Conservation (phyloP, 208 protist genomes). For the Trypanosoma cruzi region DNA sequence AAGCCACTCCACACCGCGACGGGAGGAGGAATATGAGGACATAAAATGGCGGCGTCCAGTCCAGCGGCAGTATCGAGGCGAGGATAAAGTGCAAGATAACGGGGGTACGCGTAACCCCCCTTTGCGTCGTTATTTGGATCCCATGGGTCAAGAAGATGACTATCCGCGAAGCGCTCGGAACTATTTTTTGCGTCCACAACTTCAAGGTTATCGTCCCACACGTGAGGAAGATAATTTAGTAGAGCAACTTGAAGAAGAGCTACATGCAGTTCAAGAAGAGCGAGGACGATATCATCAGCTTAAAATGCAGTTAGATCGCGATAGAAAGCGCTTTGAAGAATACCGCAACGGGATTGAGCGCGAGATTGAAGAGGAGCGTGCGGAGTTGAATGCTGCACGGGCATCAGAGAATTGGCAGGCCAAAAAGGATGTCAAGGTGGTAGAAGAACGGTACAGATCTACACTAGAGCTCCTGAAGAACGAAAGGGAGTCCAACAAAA, state of each 20-base stretch:
- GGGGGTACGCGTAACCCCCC: slow-evolving; percentile 1
- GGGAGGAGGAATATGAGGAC: not conserved
- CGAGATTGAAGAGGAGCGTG: slow-evolving; percentile 71
- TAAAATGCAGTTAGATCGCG: slow-evolving; percentile 70
- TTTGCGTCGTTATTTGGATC: slow-evolving; percentile 33
- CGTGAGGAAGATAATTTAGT: slow-evolving; percentile 72
- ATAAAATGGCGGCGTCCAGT: slow-evolving; percentile 9
- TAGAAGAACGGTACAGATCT: slow-evolving; percentile 80
- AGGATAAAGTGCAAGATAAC: slow-evolving; percentile 12
- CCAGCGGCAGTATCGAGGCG: slow-evolving; percentile 13
- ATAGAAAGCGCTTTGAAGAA: slow-evolving; percentile 76
- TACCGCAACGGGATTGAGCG: slow-evolving; percentile 58
- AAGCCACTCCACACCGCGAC: slow-evolving; percentile 5
- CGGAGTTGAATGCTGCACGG: slow-evolving; percentile 40
- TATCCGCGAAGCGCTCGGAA: slow-evolving; percentile 37
- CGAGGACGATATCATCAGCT: slow-evolving; percentile 63
- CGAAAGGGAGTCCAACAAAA: slow-evolving; percentile 71
- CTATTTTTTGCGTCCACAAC: slow-evolving; percentile 53
- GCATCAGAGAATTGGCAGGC: slow-evolving; percentile 52
- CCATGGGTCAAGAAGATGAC: slow-evolving; percentile 34
- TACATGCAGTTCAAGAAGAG: slow-evolving; percentile 76
- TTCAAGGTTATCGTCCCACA: slow-evolving; percentile 14
- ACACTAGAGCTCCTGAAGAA: slow-evolving; percentile 64
- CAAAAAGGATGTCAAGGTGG: slow-evolving; percentile 59
- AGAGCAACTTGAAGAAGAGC: slow-evolving; percentile 72